Evolutionary conservation across 2,329 filamentous ascomycete species (phyloP).

Genomic region (Ophiostoma pallidulum): DNA sequence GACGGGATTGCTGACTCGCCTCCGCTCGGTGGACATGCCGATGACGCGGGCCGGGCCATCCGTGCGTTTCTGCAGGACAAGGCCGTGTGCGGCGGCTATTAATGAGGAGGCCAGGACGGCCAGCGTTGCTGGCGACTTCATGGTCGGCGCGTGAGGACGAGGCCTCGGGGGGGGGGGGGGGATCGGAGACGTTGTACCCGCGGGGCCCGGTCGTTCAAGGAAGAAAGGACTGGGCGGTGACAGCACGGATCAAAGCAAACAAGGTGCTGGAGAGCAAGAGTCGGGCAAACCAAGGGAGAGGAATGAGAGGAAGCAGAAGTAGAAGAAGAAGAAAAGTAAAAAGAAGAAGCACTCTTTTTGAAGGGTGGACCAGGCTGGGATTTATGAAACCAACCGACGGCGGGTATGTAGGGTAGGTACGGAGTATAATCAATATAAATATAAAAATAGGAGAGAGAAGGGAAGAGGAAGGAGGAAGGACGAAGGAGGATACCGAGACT

Average conservation of each 20-base stretch:
- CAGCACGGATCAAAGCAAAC: too few species aligned
- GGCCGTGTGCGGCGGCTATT: constrained; percentile 17
- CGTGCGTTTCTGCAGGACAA: constrained; percentile 24
- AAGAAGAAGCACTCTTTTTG: too few species aligned
- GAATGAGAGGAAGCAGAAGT: background rate
- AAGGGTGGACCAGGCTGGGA: too few species aligned
- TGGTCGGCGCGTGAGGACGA: constrained; percentile 15
- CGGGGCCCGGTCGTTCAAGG: too few species aligned
- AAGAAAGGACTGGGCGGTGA: too few species aligned
- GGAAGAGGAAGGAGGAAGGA: background rate
- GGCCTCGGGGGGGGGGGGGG: background rate
- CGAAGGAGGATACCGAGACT: background rate
- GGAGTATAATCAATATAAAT: too few species aligned
- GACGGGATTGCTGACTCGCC: constrained; percentile 31
- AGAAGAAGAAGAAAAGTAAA: background rate
- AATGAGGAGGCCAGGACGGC: constrained; percentile 23
- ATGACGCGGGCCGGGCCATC: constrained; percentile 35
- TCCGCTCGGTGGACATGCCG: constrained; percentile 34
- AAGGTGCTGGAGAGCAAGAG: too few species aligned
- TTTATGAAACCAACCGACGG: constrained; percentile 3
- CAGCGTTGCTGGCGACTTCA: constrained; percentile 28
- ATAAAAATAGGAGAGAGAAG: constrained; percentile 2
- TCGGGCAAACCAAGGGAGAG: too few species aligned
- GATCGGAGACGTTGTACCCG: too few species aligned
- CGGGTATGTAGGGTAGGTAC: too few species aligned